Evolutionary conservation across 2,329 filamentous ascomycete genomes (phyloP), one percentile per base, ranked within the genome.

Genomic region (Paecilomyces variotii): DNA sequence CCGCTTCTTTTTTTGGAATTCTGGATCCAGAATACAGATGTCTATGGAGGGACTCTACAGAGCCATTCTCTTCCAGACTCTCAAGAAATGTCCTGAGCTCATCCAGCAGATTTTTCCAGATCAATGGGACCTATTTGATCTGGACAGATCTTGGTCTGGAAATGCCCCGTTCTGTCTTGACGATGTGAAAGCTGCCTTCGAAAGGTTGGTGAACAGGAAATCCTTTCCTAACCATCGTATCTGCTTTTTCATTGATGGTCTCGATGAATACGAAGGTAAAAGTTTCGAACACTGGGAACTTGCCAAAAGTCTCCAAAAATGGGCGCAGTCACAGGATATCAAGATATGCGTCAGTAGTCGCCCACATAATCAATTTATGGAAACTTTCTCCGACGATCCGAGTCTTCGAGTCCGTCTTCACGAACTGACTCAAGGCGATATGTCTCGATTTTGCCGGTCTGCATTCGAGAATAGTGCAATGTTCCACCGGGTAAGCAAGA

Each of bases 1-100:
- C 1, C 67, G 61, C 9, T 76, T 76, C 60, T 80, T 74, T 61
- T 77, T 79, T 60, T 79, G 76, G 69, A 72, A 70, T 52, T 67
- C 71, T 0, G 77, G 78, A 0, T 72, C 67, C 1, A 53, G 60
- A 0, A 66, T 76, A 39, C 76, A 80, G 52, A 76, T 72, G 56
- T 77, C 75, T 0, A 70, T 72, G 19, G 65, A 72, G 39, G 78
- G 78, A 0, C 68, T 81, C 0, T 61, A 79, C 1, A 70, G 64
- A 60, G 70, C 65, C 5, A 63, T 70, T 0, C 57, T 79, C 1
- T 75, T 72, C 57, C 68, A 78, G 32, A 70, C 74, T 10, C 61
- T 72, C 14, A 71, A 64, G 0, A 59, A 64, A 30, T 62, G 60
- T 24, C 71, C 67, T 1, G 65, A 68, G 53, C 64, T 75, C 7